Percentiles rank a stretch among this genome's conserved stretches.
phyloP scores from a whole-genome alignment of 257 asterid genomes.

The Leonotis leonurus region DNA sequence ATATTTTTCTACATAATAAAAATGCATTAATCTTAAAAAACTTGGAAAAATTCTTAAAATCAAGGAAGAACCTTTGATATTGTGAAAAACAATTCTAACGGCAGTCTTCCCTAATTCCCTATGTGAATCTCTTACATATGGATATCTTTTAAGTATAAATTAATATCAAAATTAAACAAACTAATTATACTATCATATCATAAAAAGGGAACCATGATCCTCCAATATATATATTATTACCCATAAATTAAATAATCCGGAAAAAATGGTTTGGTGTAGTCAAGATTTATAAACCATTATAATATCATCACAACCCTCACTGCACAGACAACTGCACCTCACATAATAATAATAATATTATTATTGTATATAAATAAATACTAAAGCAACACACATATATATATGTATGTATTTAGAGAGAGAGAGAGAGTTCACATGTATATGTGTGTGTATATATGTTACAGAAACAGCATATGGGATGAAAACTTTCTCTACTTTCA shows the following conservation, averaged over 20 bases:
- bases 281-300: slow-evolving; percentile 27
- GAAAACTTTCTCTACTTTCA: neutral
- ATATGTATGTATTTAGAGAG: no score
- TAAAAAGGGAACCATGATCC: neutral
- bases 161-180: no score
- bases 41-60: no score
- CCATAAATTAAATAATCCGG: slow-evolving; percentile 15
- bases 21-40: no score
- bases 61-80: no score
- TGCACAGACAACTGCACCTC: slow-evolving; percentile 7
- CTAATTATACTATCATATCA: neutral
- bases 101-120: no score
- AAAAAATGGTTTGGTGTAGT: slow-evolving; percentile 27
- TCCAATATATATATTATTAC: neutral
- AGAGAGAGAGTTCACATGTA: no score
- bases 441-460: neutral
- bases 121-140: no score
- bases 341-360: neutral
- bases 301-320: slow-evolving; percentile 16
- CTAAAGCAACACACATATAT: neutral
- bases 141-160: no score
- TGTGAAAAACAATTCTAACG: no score
- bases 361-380: neutral
- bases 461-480: neutral
- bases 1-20: no score